Percentiles rank a stretch among this genome's conserved stretches.
Conservation (phyloP, 2,329 filamentous ascomycete genomes). For the Alternaria triticina region DNA sequence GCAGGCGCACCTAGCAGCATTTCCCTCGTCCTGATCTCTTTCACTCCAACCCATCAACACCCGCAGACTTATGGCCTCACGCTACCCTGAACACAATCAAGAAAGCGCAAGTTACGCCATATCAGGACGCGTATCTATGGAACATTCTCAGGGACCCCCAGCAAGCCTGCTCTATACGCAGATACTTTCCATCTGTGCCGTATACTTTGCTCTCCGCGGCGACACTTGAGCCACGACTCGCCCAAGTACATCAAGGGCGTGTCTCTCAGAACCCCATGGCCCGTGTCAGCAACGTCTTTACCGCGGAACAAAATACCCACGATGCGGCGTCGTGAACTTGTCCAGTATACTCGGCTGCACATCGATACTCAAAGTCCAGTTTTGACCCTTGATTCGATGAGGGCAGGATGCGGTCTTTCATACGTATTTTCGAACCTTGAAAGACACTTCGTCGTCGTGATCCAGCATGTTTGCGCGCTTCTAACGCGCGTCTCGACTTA, state of each 20-base stretch:
- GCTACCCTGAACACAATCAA: too few species aligned
- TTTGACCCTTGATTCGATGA: not conserved
- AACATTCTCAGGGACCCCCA: too few species aligned
- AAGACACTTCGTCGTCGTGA: not conserved
- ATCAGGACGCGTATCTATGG: too few species aligned
- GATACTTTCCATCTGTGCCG: not conserved
- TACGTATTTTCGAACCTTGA: not conserved
- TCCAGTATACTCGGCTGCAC: not conserved
- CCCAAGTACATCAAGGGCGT: not conserved
- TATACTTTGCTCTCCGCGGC: not conserved
- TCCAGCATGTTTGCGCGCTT: not conserved
- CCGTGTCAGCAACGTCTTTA: not conserved
- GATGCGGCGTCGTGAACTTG: not conserved
- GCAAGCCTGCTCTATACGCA: too few species aligned
- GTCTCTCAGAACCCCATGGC: too few species aligned
- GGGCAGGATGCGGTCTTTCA: accelerated
- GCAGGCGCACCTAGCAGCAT: too few species aligned
- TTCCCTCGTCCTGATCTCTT: too few species aligned
- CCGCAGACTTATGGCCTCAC: too few species aligned
- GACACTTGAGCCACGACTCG: not conserved
- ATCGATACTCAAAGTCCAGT: not conserved
- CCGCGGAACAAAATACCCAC: not conserved
- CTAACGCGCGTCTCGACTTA: not conserved
- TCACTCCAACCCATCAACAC: too few species aligned
- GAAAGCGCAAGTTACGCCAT: too few species aligned